These are phyloP conservation scores for Tuber calosporum DNA, from an alignment of 495 filamentous ascomycete species.

Conservation along the genomic window DNA sequence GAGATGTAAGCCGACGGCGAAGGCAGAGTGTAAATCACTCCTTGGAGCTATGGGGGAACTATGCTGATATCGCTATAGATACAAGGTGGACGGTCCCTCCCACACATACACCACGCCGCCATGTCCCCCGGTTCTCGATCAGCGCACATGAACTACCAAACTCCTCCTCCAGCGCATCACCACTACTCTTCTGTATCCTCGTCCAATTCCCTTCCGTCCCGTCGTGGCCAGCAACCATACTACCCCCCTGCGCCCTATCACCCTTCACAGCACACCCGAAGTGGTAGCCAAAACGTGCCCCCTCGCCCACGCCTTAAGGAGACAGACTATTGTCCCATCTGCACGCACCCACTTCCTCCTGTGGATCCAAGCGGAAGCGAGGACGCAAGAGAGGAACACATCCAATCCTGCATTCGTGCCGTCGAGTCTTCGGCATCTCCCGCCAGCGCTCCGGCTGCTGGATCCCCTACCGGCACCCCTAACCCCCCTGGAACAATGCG, in stretches of 20 bases:
- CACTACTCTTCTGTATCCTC: constrained; percentile 26
- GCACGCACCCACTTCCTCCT: constrained; percentile 66
- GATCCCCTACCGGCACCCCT: neutral
- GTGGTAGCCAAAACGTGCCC: constrained; percentile 10
- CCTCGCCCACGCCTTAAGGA: constrained; percentile 53
- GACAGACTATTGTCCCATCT: constrained; percentile 87
- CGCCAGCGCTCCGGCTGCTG: neutral
- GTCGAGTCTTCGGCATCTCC: constrained; percentile 10
- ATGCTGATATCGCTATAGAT: neutral
- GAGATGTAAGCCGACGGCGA: neutral
- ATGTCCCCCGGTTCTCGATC: constrained; percentile 5
- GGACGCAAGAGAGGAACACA: constrained; percentile 63
- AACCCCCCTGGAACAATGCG: constrained; percentile 2
- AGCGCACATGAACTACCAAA: neutral
- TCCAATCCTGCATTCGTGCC: constrained; percentile 64
- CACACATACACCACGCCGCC: constrained; percentile 15
- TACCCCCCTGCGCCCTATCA: constrained; percentile 35
- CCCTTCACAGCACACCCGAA: constrained; percentile 35
- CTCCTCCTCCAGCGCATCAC: constrained; percentile 12
- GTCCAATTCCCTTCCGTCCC: constrained; percentile 38
- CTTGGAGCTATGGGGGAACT: neutral
- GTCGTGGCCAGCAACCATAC: constrained; percentile 25
- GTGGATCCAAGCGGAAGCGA: constrained; percentile 56
- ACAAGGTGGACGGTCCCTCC: constrained; percentile 20
- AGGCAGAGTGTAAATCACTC: neutral